These are phyloP conservation scores for Setaria italica DNA, from an alignment of 202 grass and related monocot species.

Conservation along the genomic window DNA sequence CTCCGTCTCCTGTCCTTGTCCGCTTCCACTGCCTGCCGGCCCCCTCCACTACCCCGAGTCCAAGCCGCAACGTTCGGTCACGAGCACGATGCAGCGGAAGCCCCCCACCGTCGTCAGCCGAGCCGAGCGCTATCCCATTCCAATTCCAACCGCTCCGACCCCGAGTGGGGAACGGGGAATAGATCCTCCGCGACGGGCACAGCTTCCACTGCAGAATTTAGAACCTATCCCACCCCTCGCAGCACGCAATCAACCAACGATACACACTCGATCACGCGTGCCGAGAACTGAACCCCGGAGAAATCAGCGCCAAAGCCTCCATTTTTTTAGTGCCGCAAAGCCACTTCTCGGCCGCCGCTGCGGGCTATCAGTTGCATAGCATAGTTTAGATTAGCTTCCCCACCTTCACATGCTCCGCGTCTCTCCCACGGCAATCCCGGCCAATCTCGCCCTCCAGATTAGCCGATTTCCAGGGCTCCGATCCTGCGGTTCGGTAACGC, in stretches of 20 bases:
- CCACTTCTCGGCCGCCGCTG: slow-evolving; percentile 9
- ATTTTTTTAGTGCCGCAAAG: slow-evolving; percentile 35
- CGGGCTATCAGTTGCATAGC: background rate
- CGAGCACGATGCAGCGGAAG: slow-evolving; percentile 21
- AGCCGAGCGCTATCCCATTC: background rate
- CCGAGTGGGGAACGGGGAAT: slow-evolving; percentile 16
- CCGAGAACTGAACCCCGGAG: slow-evolving; percentile 27
- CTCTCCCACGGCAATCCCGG: slow-evolving; percentile 32
- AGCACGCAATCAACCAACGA: slow-evolving; percentile 6
- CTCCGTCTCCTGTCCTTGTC: slow-evolving; percentile 30
- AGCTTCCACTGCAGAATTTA: slow-evolving; percentile 31
- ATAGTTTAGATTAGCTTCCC: background rate
- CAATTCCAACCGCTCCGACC: slow-evolving; percentile 6
- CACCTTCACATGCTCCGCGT: slow-evolving; percentile 43
- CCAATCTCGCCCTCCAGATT: background rate
- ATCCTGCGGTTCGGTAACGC: background rate
- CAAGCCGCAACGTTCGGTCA: slow-evolving; percentile 56
- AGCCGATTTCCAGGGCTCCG: background rate
- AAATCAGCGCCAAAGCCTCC: background rate
- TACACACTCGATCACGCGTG: slow-evolving; percentile 10
- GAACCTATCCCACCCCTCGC: background rate
- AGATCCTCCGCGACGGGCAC: background rate
- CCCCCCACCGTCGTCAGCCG: background rate
- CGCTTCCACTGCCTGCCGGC: background rate
- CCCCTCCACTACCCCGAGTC: slow-evolving; percentile 39